A percentile compares a stretch with the other conserved stretches of the same genome.
Evolutionary conservation across 345 rosid genomes (phyloP).

Genomic region (Syzygium aromaticum): DNA sequence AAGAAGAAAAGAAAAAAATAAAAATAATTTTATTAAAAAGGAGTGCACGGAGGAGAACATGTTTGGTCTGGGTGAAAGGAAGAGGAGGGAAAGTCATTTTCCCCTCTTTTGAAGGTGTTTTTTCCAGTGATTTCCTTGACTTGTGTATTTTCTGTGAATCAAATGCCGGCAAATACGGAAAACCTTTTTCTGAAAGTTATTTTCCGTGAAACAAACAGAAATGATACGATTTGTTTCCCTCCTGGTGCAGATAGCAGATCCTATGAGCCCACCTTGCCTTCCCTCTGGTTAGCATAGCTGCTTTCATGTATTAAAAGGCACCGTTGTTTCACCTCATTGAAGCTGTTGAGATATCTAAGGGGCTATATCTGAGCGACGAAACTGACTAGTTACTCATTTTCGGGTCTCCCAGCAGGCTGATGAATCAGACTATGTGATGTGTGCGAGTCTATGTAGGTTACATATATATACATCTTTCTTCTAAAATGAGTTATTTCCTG

Average conservation of each 20-base stretch:
- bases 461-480: not conserved
- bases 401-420: not conserved
- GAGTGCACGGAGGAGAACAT: too few species aligned
- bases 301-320: not conserved
- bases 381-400: not conserved
- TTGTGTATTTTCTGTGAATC: not conserved
- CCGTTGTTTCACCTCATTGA: not conserved
- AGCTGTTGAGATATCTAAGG: not conserved
- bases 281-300: constrained; percentile 30
- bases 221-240: not conserved
- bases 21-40: too few species aligned
- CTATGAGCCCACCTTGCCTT: constrained; percentile 8
- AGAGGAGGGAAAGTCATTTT: too few species aligned
- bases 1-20: too few species aligned
- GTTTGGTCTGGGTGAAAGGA: too few species aligned
- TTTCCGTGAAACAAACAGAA: too few species aligned
- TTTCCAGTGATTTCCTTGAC: not conserved
- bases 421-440: not conserved
- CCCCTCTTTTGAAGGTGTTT: not conserved
- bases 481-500: not conserved
- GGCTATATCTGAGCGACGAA: not conserved
- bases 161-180: too few species aligned
- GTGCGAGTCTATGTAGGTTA: not conserved
- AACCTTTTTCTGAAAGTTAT: too few species aligned
- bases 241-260: constrained; percentile 18